Evolutionary conservation across 768 basidiomycete genomes (phyloP), one percentile per base, ranked within the genome.

Genomic region (Exidia glandulosa): DNA sequence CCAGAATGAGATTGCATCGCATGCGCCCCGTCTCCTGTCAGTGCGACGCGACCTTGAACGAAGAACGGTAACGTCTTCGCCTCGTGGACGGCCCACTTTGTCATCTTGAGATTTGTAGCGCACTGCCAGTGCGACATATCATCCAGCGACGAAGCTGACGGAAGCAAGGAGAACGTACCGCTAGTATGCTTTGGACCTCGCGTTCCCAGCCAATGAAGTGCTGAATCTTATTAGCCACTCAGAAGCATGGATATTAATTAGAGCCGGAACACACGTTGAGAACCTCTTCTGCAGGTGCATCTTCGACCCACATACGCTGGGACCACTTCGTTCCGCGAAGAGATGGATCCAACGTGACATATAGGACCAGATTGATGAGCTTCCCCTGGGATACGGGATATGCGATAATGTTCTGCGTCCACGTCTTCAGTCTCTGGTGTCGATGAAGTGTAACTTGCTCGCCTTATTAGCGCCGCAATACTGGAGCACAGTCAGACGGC

Each of bases 81-180:
- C 3, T 75, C 78, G 65, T 87, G 82, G 32, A 89, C 77, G 0
- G 83, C 84, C 87, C 87, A 88, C 36, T 80, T 72, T 27, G 76
- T 70, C 2, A 81, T 75, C 52, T 72, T 75, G 3, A 81, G 77
- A 25, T 81, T 73, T 63, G 34, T 16, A 36, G 16, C 7, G 16
- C 34, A 36, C 34, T 36, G 34, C 34, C 81, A 81, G 85, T 86
- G 57, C 29, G 54, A 36, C 2, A 32, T 19, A n/a, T 55, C 23
- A 63, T 48, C 62, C 63, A 54, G 32, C 14, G 33, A 29, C 14
- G 27, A 27, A 25, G 32, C 45, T 27, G 3, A 31, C 1, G 13
- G 34, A 33, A 33, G 61, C 34, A 16, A 6, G 36, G 58, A 32
- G 27, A 25, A 68, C 73, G 62, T 57, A 84, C 86, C 70, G 81